Evolutionary conservation across 768 basidiomycete species (phyloP).

Genomic region (Gloeophyllum trabeum): DNA sequence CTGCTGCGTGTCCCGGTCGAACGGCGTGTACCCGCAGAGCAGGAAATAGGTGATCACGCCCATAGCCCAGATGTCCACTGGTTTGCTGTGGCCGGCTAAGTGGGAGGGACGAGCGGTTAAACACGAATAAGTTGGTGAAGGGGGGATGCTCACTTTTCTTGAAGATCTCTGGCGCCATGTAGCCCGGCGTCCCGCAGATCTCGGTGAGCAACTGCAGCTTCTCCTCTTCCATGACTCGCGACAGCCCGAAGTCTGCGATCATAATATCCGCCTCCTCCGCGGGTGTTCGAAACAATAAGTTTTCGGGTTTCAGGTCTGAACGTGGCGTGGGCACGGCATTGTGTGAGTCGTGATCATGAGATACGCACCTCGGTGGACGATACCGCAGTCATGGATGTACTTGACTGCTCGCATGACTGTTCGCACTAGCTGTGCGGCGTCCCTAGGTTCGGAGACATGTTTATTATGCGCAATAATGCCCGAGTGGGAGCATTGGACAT

Average conservation of each 20-base stretch:
- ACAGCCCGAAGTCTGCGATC: constrained; percentile 95
- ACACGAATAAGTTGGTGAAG: background rate
- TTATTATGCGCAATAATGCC: constrained; percentile 1
- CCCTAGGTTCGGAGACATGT: constrained; percentile 30
- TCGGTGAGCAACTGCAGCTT: constrained; percentile 85
- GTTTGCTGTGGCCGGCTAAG: constrained; percentile 82
- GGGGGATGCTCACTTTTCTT: constrained; percentile 62
- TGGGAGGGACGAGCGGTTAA: constrained; percentile 1
- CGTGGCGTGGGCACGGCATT: background rate
- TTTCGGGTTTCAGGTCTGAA: constrained; percentile 92
- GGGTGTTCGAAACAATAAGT: constrained; percentile 85
- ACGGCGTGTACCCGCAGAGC: constrained; percentile 90
- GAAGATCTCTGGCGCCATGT: constrained; percentile 97
- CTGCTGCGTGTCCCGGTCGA: constrained; percentile 82
- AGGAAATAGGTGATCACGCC: constrained; percentile 98
- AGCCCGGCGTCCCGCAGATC: constrained; percentile 93
- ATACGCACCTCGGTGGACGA: constrained; percentile 77
- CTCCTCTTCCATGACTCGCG: constrained; percentile 83
- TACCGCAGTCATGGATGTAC: constrained; percentile 85
- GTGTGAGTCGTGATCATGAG: background rate
- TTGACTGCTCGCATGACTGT: constrained; percentile 81
- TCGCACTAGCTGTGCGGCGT: constrained; percentile 81
- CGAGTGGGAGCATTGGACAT: constrained; percentile 17
- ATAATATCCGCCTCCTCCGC: constrained; percentile 91
- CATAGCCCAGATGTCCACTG: constrained; percentile 96